Evolutionary conservation across 2,329 filamentous ascomycete genomes (phyloP), one percentile per base, ranked within the genome.

Genomic region (Beauveria australis): DNA sequence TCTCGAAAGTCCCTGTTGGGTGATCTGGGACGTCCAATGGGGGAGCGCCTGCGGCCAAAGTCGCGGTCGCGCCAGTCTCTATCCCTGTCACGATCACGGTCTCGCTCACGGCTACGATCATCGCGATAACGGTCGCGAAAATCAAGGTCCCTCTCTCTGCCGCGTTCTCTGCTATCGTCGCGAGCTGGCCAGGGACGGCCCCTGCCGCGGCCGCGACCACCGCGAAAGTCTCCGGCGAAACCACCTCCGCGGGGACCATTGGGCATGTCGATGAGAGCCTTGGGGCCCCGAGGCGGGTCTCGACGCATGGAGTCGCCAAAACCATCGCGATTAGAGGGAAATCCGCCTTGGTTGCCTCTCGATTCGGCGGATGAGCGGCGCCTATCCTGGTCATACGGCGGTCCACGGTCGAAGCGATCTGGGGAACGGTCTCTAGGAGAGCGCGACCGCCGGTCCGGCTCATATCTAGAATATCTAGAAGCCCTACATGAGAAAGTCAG

Each of bases 271-370:
- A 89, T 82, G 61, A 92, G 77, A 4, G 89, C 90, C 72, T 92
- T 91, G 12, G 92, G 91, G 0, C 89, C 92, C 60, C 91, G 83
- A 3, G 92, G 92, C 2, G 89, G 87, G 64, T 95, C 90, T 65
- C 88, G 81, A 33, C 77, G 71, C 70, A 81, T 64, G 66, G 80
- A 70, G 66, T 85, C 82, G 59, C 80, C 78, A 64, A 85, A 86
- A 14, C 69, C 71, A 65, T 87, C 84, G 65, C 86, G 79, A 66
- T 80, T 82, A 1, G 81, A 73, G 65, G 81, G 82, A 63, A 89
- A 89, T n/a, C 78, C 75, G 30, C 81, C 79, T 60, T 79, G 78
- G 68, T 83, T 86, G 37, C 78, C 72, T 63, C 83, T 78, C 53
- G 76, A 77, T 67, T 87, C 84, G 58, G 79, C 78, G 2, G 80